These are phyloP conservation scores for sunflower (Helianthus annuus) DNA, from an alignment of 129 eudicot species.

Conservation along the genomic window DNA sequence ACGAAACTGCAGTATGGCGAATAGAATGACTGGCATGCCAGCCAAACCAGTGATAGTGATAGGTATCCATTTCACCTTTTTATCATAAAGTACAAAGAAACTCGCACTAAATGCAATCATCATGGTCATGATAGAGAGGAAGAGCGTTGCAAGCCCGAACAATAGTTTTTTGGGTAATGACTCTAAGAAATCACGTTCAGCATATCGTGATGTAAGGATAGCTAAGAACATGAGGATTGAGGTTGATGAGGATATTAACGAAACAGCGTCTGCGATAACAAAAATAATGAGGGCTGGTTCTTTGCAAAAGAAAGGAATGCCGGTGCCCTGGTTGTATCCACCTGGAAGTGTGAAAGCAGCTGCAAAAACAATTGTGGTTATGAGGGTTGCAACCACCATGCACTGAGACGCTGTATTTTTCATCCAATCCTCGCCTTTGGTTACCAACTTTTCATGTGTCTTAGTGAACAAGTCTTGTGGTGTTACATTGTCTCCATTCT, in stretches of 20 bases:
- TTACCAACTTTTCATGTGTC: neutral
- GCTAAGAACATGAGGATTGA: constrained; percentile 16
- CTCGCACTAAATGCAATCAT: constrained; percentile 13
- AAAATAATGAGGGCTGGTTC: constrained; percentile 12
- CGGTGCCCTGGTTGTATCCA: constrained; percentile 1
- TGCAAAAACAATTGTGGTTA: constrained; percentile 31
- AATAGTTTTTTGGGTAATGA: constrained; percentile 22
- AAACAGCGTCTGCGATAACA: constrained; percentile 16
- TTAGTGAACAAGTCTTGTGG: constrained; percentile 14
- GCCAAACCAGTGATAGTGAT: constrained; percentile 1
- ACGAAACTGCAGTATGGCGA: neutral
- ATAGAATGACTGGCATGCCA: constrained; percentile 12
- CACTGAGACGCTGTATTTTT: constrained; percentile 29
- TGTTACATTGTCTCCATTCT: neutral
- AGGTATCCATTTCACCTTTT: constrained; percentile 7
- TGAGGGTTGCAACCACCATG: constrained; percentile 32
- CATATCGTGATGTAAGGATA: constrained; percentile 29
- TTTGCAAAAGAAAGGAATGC: constrained; percentile 5
- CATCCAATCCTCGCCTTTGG: constrained; percentile 28
- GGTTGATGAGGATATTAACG: constrained; percentile 16
- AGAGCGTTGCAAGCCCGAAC: constrained; percentile 10
- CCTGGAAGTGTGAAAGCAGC: constrained; percentile 36
- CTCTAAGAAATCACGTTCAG: constrained; percentile 31
- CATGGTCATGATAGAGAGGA: constrained; percentile 15
- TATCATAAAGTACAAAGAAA: constrained; percentile 7